Evolutionary conservation across 169 alveolate genomes (phyloP).

Genomic region (Besnoitia besnoiti): DNA sequence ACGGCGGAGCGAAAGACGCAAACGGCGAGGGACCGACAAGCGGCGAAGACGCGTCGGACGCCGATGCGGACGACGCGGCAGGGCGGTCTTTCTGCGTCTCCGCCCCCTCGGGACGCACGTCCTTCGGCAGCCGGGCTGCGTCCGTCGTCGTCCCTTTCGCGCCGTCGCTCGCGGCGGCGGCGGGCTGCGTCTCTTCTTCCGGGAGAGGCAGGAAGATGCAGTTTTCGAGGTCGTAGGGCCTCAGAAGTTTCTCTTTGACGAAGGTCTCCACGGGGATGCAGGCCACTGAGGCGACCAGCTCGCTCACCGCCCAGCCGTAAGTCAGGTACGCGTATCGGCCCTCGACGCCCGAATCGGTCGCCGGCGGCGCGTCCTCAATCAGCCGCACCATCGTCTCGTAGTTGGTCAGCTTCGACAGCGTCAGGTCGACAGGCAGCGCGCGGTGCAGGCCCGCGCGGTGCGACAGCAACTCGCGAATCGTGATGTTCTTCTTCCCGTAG

Average conservation of each 20-base stretch:
- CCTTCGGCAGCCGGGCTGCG: neutral
- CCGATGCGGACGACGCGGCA: no score
- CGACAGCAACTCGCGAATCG: constrained; percentile 74
- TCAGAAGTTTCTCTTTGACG: constrained; percentile 48
- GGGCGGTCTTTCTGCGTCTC: neutral
- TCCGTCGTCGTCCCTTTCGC: neutral
- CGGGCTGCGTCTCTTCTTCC: neutral
- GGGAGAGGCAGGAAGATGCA: constrained; percentile 67
- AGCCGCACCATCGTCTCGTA: constrained; percentile 71
- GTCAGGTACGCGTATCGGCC: constrained; percentile 71
- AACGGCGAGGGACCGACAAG: no score
- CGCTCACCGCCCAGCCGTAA: constrained; percentile 71
- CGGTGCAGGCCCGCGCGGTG: constrained; percentile 78
- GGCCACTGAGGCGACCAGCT: constrained; percentile 66
- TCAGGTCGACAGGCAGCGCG: constrained; percentile 72
- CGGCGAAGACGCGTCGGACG: no score
- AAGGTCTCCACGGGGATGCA: constrained; percentile 53
- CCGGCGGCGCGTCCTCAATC: constrained; percentile 72
- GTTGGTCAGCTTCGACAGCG: constrained; percentile 65
- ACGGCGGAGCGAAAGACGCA: no score
- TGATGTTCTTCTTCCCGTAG: constrained; percentile 75
- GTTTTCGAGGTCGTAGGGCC: constrained; percentile 41
- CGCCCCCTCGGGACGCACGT: neutral
- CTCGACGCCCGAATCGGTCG: constrained; percentile 37
- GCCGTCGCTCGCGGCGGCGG: neutral